Base-by-base conservation (phyloP, 139 green algal genomes). In the Gonium pectorale region DNA sequence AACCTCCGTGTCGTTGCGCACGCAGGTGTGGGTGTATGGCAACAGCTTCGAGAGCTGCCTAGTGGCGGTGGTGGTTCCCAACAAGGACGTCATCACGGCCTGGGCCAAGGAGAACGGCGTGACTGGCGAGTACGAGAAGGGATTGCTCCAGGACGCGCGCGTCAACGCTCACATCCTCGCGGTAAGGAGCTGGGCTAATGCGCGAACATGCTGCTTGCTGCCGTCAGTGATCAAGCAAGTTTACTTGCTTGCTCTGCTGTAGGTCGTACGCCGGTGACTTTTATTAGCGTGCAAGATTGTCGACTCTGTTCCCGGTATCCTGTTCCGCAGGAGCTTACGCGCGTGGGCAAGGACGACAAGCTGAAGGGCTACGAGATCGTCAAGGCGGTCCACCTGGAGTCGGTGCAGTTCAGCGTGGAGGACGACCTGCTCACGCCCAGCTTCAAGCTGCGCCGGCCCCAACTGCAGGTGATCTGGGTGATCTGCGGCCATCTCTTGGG, bases 1-100 rank as follows among this genome's bases (percentile, higher is more conserved):
- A n/a, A n/a, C n/a, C n/a, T n/a, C n/a, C n/a, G n/a, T n/a, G n/a
- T n/a, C n/a, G n/a, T n/a, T n/a, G n/a, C n/a, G n/a, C n/a, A 15
- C 44, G 9, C 90, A 95, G 92, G 93, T 98, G 52, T 99, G 94
- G 93, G 96, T 99, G 80, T 98, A 98, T 56, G 96, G 91, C 73
- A 97, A 99, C 93, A 95, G 88, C 60, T 97, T 97, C 67, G 93
- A 99, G 93, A 94, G 78, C 89, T 86, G 38, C 38, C 91, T 99
- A 67, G 92, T 99, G 51, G 95, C 93, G 0, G 93, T 99, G 51
- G 97, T 97, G 74, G 96, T 99, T 41, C 97, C 97, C 11, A 86
- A 90, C 40, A 64, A 84, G 78, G 78, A 84, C 9, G 44, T 64
- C 29, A 59, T 84, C 31, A 67, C 86, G 82, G 81, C 84, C 15